phyloP scores from a whole-genome alignment of 495 filamentous ascomycete genomes.

The Bombardia bombarda region DNA sequence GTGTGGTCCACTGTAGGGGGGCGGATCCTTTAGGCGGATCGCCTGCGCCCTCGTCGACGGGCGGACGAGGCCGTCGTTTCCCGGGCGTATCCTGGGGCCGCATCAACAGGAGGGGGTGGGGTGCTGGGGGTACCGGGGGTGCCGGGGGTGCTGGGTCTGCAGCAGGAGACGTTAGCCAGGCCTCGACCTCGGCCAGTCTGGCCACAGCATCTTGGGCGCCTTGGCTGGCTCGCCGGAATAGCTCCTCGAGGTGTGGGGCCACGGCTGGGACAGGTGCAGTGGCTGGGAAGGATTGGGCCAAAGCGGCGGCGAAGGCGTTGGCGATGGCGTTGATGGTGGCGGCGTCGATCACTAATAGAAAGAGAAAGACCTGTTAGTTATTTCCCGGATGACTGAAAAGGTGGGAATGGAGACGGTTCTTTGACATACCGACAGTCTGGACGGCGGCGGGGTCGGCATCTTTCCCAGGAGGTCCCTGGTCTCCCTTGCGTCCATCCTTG shows the following conservation, averaged over 20 bases:
- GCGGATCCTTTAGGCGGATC: not conserved
- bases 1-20: not conserved
- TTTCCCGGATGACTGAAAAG: too few species aligned
- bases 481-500: not conserved
- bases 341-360: not conserved
- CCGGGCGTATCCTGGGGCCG: not conserved
- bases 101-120: not conserved
- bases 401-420: too few species aligned
- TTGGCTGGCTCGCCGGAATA: too few species aligned
- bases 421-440: constrained; percentile 3
- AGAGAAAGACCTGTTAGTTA: too few species aligned
- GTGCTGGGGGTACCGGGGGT: not conserved
- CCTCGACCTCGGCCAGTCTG: not conserved
- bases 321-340: not conserved
- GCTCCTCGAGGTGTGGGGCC: too few species aligned
- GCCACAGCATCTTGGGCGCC: too few species aligned
- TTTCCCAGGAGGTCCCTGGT: not conserved
- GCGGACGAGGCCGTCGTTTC: not conserved
- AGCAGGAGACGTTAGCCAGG: not conserved
- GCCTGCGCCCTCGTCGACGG: not conserved
- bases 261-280: too few species aligned
- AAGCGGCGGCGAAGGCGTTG: not conserved
- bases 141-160: not conserved
- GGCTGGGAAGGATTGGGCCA: too few species aligned
- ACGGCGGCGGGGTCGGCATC: not conserved